Conservation (phyloP, 257 asterid species). For the Oldenlandia corymbosa region DNA sequence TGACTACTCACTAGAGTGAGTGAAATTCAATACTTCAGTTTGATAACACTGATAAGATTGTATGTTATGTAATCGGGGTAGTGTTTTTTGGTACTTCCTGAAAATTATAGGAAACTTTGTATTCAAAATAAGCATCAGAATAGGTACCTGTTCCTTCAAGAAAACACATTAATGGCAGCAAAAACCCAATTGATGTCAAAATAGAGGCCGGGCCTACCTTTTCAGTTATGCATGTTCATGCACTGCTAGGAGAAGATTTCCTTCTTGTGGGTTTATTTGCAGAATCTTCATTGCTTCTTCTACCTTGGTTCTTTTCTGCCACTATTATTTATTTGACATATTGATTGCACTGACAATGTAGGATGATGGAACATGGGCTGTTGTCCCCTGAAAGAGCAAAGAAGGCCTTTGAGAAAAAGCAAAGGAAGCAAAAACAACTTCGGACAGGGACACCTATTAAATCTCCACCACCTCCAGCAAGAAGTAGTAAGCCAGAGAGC, state of each 20-base stretch:
- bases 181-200: no score
- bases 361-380: constrained; percentile 95
- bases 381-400: constrained; percentile 72
- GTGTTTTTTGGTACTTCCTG: no score
- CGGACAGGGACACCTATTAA: constrained; percentile 65
- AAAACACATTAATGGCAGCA: no score
- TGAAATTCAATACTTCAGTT: background rate
- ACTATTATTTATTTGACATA: background rate
- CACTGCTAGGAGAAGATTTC: background rate
- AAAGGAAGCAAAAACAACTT: constrained; percentile 73
- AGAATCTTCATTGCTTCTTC: background rate
- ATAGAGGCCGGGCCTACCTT: no score
- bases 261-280: background rate
- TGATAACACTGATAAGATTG: background rate
- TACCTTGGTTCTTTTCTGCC: background rate
- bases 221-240: no score
- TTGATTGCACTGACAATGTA: constrained; percentile 16
- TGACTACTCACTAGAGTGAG: background rate
- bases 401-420: constrained; percentile 74
- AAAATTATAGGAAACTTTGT: no score
- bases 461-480: constrained; percentile 42
- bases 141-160: no score
- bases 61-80: background rate
- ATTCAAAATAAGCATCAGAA: no score
- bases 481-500: constrained; percentile 51